phyloP scores from a whole-genome alignment of 1,139 yeast species.

The Zygoascus sp. region DNA sequence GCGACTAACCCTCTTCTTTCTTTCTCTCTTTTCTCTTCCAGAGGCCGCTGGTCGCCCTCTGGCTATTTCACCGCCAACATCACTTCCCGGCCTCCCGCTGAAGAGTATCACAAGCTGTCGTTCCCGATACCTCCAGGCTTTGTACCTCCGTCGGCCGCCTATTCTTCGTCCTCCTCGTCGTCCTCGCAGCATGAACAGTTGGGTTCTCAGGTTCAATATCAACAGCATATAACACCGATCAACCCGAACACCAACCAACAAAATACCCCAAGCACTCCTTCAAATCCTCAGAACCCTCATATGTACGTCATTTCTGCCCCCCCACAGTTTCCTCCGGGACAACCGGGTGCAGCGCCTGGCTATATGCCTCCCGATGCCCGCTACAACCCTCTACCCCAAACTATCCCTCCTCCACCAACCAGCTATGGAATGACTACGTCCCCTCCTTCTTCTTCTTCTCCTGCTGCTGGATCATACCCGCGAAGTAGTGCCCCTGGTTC shows the following conservation, averaged over 20 bases:
- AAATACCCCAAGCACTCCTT: conserved; percentile 13
- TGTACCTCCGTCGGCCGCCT: conserved; percentile 5
- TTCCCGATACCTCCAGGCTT: conserved; percentile 3
- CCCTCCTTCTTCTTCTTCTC: conserved; percentile 5
- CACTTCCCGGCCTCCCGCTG: conserved; percentile 7
- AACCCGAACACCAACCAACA: conserved; percentile 11
- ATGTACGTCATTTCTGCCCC: conserved; percentile 13
- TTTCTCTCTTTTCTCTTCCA: too few relatives aligned
- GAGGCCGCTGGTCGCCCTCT: conserved; percentile 11
- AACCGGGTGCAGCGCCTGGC: conserved; percentile 2
- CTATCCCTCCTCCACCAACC: too few relatives aligned
- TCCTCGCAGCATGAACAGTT: conserved; percentile 8
- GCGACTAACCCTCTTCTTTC: too few relatives aligned
- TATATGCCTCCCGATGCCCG: conserved; percentile 3
- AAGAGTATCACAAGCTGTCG: conserved; percentile 8
- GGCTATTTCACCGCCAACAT: conserved; percentile 3
- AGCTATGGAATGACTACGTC: conserved; percentile 6
- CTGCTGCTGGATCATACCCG: conserved; percentile 3
- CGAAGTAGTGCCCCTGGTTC: background rate
- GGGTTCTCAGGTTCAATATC: conserved; percentile 8
- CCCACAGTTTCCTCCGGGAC: conserved; percentile 1
- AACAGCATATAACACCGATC: background rate
- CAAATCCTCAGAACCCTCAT: conserved; percentile 8
- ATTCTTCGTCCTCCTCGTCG: conserved; percentile 4
- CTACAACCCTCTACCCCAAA: background rate